Evolutionary conservation across 768 basidiomycete species (phyloP), one percentile per base, ranked within the genome.

Genomic region (Neoboletus subvelutipes): DNA sequence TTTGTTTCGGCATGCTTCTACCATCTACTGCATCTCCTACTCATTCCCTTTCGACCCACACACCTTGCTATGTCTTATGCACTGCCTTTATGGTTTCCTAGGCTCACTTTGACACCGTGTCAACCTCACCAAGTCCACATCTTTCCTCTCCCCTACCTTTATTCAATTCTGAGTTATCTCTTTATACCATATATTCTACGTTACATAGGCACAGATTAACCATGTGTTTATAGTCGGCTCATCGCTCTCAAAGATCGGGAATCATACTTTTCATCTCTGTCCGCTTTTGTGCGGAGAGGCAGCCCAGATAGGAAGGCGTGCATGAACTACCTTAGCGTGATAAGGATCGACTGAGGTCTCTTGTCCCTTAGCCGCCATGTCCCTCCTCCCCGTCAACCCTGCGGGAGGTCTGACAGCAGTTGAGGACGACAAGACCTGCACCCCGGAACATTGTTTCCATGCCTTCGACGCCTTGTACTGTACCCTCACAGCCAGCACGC

Each of bases 381-480:
- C 83, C 64, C 79, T 83, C 71, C 64, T 81, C 65, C 83, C 81
- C 43, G 75, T 79, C 47, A 72, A 82, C 71, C 80, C 80, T 60
- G 71, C 73, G 64, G 72, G 76, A 63, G 75, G 74, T 59, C 61
- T 59, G 63, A 66, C 66, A 62, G 67, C 73, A 64, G 78, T 75
- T 60, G 65, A 71, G 66, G 77, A 75, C 55, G 67, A 70, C 62
- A 67, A 77, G 58, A 75, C 77, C 63, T 93, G 91, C 77, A 79
- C 74, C 18, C 81, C 79, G 34, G 85, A 90, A 63, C 91, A 94
- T 69, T 89, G 87, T 67, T 92, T 84, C 69, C 80, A 88, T 70
- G 88, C 88, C 45, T 94, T 92, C 69, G 91, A 93, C 67, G 75
- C 86, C 31, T 77, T 93, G 53, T 91, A 88, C 71, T 92, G 89